A percentile compares a stretch with the other conserved stretches of the same genome.
phyloP scores from a whole-genome alignment of 2,329 filamentous ascomycete species.

The Colletotrichum lini region DNA sequence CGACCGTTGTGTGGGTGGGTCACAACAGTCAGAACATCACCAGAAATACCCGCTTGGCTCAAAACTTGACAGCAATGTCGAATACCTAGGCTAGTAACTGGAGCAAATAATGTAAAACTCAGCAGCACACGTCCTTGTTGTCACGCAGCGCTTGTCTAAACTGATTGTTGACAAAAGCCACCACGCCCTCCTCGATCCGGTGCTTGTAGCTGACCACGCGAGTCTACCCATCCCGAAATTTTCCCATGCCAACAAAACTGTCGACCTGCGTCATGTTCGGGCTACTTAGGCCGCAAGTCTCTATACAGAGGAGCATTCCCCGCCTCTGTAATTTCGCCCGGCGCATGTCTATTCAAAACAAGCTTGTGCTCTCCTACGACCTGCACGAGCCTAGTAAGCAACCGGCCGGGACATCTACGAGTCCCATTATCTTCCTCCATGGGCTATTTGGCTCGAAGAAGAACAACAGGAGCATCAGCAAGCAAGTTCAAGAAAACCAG shows the following conservation, averaged over 20 bases:
- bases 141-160: too few species aligned
- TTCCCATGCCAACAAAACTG: not conserved
- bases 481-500: slow-evolving; percentile 70
- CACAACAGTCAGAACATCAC: too few species aligned
- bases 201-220: too few species aligned
- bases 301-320: not conserved
- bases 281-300: not conserved
- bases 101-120: too few species aligned
- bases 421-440: slow-evolving; percentile 89
- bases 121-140: too few species aligned
- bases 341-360: not conserved
- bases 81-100: too few species aligned
- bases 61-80: too few species aligned
- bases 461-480: slow-evolving; percentile 95
- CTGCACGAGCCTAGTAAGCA: slow-evolving; percentile 71
- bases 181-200: too few species aligned
- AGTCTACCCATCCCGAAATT: not conserved
- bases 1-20: too few species aligned
- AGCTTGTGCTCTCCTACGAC: slow-evolving; percentile 67
- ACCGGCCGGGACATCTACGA: slow-evolving; percentile 55
- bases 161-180: too few species aligned
- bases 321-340: not conserved
- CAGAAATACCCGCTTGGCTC: too few species aligned
- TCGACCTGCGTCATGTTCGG: not conserved
- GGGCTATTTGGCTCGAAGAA: slow-evolving; percentile 95